Percentiles rank a stretch among this genome's conserved stretches.
Evolutionary conservation across 2,329 filamentous ascomycete genomes (phyloP).

Genomic region (Aspergillus sp.): DNA sequence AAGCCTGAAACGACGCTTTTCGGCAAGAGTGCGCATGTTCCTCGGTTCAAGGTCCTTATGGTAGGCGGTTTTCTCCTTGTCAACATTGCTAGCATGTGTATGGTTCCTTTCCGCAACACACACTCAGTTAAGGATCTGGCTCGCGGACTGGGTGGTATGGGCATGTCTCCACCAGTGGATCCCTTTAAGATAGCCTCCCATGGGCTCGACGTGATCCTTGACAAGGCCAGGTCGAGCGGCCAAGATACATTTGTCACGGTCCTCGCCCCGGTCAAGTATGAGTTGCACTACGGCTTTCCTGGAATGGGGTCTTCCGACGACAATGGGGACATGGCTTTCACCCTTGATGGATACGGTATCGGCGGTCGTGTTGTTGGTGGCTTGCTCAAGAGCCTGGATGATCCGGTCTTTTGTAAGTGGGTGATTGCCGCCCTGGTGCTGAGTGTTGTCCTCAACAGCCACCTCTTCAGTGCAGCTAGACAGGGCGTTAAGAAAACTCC

Average conservation of each 20-base stretch:
- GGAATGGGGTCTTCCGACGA: conserved; percentile 50
- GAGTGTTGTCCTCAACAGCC: conserved; percentile 92
- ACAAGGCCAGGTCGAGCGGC: conserved; percentile 65
- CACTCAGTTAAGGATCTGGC: conserved; percentile 47
- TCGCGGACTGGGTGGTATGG: conserved; percentile 46
- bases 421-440: conserved; percentile 87
- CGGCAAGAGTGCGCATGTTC: conserved; percentile 81
- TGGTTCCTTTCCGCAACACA: conserved; percentile 78
- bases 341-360: conserved; percentile 56
- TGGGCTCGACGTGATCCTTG: conserved; percentile 79
- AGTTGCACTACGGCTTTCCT: conserved; percentile 59
- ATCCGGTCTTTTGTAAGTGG: conserved; percentile 96
- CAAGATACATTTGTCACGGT: conserved; percentile 78
- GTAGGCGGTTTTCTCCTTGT: conserved; percentile 86
- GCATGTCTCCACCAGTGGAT: conserved; percentile 78
- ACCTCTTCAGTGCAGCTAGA: conserved; percentile 96
- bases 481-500: conserved; percentile 88
- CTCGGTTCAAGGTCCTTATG: conserved; percentile 98
- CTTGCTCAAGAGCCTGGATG: conserved; percentile 89
- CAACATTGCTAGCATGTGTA: conserved; percentile 85
- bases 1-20: conserved; percentile 64
- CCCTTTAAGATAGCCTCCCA: conserved; percentile 95
- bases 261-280: conserved; percentile 92
- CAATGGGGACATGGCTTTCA: conserved; percentile 61
- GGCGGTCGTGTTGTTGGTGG: conserved; percentile 89